These are phyloP conservation scores for Fusarium udum DNA, from an alignment of 2,329 filamentous ascomycete species.

Conservation along the genomic window DNA sequence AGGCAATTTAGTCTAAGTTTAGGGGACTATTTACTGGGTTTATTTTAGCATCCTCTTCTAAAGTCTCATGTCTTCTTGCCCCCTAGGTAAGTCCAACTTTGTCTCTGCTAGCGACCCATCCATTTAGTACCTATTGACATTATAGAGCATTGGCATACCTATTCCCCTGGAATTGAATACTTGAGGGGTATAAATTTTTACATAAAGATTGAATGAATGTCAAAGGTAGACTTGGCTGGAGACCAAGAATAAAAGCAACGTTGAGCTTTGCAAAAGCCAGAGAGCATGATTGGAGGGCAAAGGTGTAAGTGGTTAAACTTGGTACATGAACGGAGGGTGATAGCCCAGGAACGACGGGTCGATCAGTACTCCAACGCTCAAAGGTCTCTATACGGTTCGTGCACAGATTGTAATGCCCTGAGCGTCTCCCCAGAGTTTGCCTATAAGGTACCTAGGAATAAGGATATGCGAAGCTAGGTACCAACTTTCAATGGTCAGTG, in stretches of 20 bases:
- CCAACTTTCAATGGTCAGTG: neutral
- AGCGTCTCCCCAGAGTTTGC: neutral
- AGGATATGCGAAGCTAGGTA: neutral
- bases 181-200: neutral
- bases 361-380: neutral
- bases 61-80: too few species aligned
- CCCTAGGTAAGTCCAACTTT: too few species aligned
- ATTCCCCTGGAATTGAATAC: too few species aligned
- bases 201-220: too few species aligned
- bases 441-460: neutral
- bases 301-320: conserved; percentile 15
- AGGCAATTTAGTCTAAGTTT: too few species aligned
- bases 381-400: neutral
- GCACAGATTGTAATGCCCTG: neutral
- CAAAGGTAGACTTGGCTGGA: neutral
- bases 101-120: neutral
- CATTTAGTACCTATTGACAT: neutral
- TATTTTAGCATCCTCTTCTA: too few species aligned
- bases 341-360: neutral
- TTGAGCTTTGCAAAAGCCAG: neutral
- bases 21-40: too few species aligned
- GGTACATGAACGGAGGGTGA: neutral
- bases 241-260: neutral
- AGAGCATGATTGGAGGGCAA: conserved; percentile 2
- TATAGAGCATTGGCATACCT: neutral